phyloP scores from a whole-genome alignment of 2,329 filamentous ascomycete species.

The Pseudogymnoascus sp. region DNA sequence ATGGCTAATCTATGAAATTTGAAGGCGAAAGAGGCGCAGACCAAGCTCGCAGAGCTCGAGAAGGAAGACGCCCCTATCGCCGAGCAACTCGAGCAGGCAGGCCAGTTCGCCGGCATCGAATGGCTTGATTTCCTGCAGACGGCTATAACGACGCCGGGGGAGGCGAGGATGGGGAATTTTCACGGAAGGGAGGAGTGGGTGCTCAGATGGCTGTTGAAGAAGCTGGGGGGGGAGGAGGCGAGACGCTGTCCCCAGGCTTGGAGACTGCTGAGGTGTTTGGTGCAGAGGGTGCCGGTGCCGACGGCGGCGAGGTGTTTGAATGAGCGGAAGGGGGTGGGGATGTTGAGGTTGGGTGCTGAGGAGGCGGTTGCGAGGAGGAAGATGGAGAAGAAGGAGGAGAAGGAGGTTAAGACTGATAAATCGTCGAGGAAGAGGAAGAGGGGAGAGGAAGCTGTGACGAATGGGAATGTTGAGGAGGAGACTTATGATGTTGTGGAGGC shows the following conservation, averaged over 20 bases:
- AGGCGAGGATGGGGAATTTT: constrained; percentile 11
- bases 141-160: constrained; percentile 12
- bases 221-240: constrained; percentile 34
- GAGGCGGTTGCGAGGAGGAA: constrained; percentile 35
- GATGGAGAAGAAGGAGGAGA: constrained; percentile 18
- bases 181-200: constrained; percentile 53
- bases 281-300: constrained; percentile 58
- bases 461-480: background rate
- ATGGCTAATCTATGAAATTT: too few species aligned
- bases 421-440: constrained; percentile 29
- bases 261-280: constrained; percentile 52
- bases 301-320: constrained; percentile 63
- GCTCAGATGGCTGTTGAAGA: constrained; percentile 56
- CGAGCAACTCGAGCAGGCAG: constrained; percentile 27
- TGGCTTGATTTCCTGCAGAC: constrained; percentile 18
- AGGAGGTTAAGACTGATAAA: constrained; percentile 26
- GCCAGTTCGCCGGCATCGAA: constrained; percentile 24
- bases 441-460: constrained; percentile 19
- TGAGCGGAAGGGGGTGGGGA: constrained; percentile 56
- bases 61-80: constrained; percentile 27
- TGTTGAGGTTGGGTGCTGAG: constrained; percentile 57
- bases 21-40: constrained; percentile 20
- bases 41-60: constrained; percentile 25
- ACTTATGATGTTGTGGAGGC: constrained; percentile 16
- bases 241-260: constrained; percentile 34